Conservation (phyloP, 2,329 filamentous ascomycete genomes). For the Thelonectria olida region DNA sequence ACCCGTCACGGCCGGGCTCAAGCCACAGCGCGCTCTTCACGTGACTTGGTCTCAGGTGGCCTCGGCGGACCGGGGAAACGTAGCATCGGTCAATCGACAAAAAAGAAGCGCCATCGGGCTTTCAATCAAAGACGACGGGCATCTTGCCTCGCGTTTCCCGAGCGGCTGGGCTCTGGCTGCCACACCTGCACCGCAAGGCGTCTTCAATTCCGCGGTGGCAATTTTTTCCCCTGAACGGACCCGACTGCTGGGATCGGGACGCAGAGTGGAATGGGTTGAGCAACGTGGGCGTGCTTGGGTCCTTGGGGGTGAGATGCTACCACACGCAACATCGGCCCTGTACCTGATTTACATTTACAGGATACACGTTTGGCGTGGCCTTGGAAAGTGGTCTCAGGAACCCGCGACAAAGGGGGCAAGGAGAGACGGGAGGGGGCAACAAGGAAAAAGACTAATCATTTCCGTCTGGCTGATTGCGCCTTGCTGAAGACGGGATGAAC, state of each 20-base stretch:
- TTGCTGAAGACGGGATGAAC: slow-evolving; percentile 6
- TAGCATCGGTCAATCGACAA: neutral
- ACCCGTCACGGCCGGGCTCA: slow-evolving; percentile 17
- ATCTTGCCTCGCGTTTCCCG: neutral
- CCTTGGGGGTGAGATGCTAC: slow-evolving; percentile 4
- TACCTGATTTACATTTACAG: slow-evolving; percentile 13
- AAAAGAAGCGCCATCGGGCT: too few species aligned
- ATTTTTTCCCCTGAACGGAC: slow-evolving; percentile 25
- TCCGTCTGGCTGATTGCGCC: neutral
- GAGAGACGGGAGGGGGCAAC: neutral
- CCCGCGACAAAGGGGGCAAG: slow-evolving; percentile 6
- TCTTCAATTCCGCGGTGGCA: slow-evolving; percentile 12
- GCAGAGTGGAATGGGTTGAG: slow-evolving; percentile 7
- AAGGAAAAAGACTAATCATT: slow-evolving; percentile 15
- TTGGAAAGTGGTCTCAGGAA: slow-evolving; percentile 18
- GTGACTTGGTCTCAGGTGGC: slow-evolving; percentile 30
- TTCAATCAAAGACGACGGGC: too few species aligned
- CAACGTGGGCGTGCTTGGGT: slow-evolving; percentile 13
- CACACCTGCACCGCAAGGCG: slow-evolving; percentile 6
- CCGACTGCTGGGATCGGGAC: slow-evolving; percentile 14
- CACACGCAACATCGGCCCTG: slow-evolving; percentile 12
- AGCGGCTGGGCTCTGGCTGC: neutral
- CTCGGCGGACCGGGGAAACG: neutral
- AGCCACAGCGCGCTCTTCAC: slow-evolving; percentile 39
- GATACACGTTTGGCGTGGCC: neutral